Base-by-base conservation (phyloP, 202 grass and related monocot species). In the Setaria viridis region DNA sequence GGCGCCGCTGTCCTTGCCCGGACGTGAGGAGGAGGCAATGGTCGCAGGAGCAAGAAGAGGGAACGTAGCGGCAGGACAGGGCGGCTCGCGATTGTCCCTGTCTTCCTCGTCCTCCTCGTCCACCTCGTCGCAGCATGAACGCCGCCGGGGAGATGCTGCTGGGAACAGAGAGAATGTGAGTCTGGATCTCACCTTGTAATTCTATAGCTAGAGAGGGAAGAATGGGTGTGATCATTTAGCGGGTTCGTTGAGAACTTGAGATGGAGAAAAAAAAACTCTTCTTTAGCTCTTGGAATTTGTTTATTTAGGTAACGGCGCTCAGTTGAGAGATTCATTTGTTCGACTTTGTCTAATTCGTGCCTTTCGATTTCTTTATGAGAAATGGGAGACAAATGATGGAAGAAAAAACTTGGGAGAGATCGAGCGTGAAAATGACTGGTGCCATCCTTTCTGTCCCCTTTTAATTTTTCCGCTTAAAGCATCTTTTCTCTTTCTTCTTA, bases 141-240 rank as follows among this genome's bases (percentile, higher is more conserved):
- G 81, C 85, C 89, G 67, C 30, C 63, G 77, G 37, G 70, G 55
- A 66, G 85, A 87, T 59, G 55, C 81, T 13, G 63, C 63, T 19
- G 92, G 83, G 53, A 88, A 73, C 21, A 86, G 80, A 64, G 88
- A 90, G 20, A 88, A 89, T 62, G 88, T 97, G 75, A 97, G 92
- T 82, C 80, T 97, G 77, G 94, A 97, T 87, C 90, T 97, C 82
- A 93, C 89, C 78, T 86, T 97, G 90, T 97, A 97, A 85, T 79
- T 82, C 50, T 41, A 6, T 41, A 25, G 25, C 39, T 55, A 66
- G 65, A 76, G 58, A 58, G 55, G 55, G 35, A 68, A 77, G 9
- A 62, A 12, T 33, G 34, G 41, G 33, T 72, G 66, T 17, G 84
- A 39, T 71, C 74, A 60, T 78, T 87, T 73, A 78, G 86, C 50